phyloP scores from a whole-genome alignment of 2,329 filamentous ascomycete species.

The Metarhizium robertsii region DNA sequence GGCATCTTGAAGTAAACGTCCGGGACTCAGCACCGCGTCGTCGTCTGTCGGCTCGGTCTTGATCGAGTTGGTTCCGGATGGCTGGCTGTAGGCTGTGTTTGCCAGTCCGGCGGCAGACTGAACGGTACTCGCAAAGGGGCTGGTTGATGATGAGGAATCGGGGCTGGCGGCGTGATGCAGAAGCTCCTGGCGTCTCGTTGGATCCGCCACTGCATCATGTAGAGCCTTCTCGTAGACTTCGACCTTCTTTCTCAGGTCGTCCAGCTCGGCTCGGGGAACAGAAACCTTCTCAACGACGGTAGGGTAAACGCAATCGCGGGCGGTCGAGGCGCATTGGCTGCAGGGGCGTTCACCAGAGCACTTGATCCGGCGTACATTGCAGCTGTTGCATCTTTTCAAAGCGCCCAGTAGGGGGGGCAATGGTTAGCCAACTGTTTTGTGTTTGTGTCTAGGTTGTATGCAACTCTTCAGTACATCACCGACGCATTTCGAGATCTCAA shows the following conservation, averaged over 20 bases:
- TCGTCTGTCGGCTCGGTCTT: conserved; percentile 13
- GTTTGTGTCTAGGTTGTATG: background rate
- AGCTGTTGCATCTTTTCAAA: conserved; percentile 37
- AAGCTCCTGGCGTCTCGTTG: conserved; percentile 22
- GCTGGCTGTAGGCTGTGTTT: background rate
- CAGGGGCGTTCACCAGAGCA: conserved; percentile 42
- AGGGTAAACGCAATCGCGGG: conserved; percentile 39
- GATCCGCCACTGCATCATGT: conserved; percentile 27
- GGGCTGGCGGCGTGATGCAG: conserved; percentile 17
- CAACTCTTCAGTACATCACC: too few species aligned
- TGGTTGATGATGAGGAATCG: conserved; percentile 13
- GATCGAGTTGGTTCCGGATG: conserved; percentile 2
- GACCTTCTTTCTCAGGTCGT: conserved; percentile 29
- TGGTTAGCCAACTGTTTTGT: background rate
- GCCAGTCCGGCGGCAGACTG: background rate
- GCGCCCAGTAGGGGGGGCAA: background rate
- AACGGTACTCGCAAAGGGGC: conserved; percentile 5
- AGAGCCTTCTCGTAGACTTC: conserved; percentile 31
- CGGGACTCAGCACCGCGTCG: conserved; percentile 20
- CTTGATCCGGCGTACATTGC: conserved; percentile 42
- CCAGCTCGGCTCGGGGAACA: conserved; percentile 30
- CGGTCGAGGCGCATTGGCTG: conserved; percentile 31
- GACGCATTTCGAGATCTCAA: too few species aligned
- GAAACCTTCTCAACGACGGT: conserved; percentile 32
- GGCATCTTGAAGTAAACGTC: conserved; percentile 33